A percentile compares a stretch with the other conserved stretches of the same genome.
These are phyloP conservation scores for Saturnispora sekii DNA, from an alignment of 805 yeast species.

Conservation along the genomic window DNA sequence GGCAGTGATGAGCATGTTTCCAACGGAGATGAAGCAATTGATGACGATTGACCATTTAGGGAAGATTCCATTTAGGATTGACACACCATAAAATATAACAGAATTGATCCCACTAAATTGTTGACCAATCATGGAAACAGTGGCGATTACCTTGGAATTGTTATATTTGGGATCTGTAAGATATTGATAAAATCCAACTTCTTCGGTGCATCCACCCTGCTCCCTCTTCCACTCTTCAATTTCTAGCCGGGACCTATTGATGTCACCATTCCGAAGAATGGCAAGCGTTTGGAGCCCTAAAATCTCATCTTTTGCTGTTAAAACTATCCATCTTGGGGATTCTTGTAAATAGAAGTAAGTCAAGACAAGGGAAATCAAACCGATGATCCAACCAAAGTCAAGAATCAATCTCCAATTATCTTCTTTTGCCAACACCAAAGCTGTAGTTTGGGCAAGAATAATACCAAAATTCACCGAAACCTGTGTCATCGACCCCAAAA, in stretches of 20 bases:
- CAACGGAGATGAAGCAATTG: slow-evolving; percentile 66
- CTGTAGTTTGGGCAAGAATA: slow-evolving; percentile 64
- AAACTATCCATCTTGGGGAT: slow-evolving; percentile 72
- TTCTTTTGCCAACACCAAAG: slow-evolving; percentile 56
- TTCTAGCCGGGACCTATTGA: slow-evolving; percentile 15
- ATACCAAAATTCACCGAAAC: slow-evolving; percentile 82
- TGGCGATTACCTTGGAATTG: slow-evolving; percentile 54
- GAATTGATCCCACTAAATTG: slow-evolving; percentile 92
- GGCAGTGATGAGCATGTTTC: slow-evolving; percentile 68
- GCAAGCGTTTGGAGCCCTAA: slow-evolving; percentile 19
- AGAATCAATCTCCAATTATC: slow-evolving; percentile 67
- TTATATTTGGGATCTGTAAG: slow-evolving; percentile 40
- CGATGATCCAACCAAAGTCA: slow-evolving; percentile 48
- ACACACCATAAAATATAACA: slow-evolving; percentile 87
- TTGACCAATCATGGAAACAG: slow-evolving; percentile 71
- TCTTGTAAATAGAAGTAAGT: slow-evolving; percentile 45
- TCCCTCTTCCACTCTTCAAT: slow-evolving; percentile 25
- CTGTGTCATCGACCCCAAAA: slow-evolving; percentile 85
- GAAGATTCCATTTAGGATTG: slow-evolving; percentile 59
- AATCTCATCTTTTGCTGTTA: slow-evolving; percentile 30
- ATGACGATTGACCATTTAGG: slow-evolving; percentile 64
- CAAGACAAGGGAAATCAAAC: slow-evolving; percentile 37
- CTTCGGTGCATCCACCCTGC: slow-evolving; percentile 15
- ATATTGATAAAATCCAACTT: slow-evolving; percentile 31
- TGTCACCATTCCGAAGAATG: slow-evolving; percentile 30